Conservation (phyloP, 192 early-diverging fungal species). For the Allomyces arbusculus region DNA sequence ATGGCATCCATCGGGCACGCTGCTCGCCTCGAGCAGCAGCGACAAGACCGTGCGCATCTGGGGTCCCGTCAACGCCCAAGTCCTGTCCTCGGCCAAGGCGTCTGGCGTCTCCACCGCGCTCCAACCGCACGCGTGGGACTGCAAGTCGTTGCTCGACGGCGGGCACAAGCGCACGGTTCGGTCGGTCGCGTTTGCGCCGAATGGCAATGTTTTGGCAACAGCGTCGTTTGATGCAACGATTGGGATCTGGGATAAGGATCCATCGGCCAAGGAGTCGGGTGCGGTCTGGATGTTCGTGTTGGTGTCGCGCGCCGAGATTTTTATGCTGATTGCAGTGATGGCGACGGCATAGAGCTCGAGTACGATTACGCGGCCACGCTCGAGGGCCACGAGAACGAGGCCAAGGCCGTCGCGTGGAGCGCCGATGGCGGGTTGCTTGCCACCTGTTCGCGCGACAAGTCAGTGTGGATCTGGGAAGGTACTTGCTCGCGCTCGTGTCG, state of each 20-base stretch:
- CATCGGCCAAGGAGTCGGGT: constrained; percentile 2
- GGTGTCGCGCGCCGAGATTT: neutral
- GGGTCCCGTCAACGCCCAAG: constrained; percentile 17
- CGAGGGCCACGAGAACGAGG: constrained; percentile 97
- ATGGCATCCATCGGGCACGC: constrained; percentile 57
- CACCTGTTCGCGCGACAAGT: constrained; percentile 89
- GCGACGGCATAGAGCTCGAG: constrained; percentile 10
- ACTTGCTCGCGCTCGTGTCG: neutral
- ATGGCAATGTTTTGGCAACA: constrained; percentile 49
- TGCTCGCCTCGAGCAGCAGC: constrained; percentile 62
- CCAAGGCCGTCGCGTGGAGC: constrained; percentile 80
- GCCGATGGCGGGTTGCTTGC: constrained; percentile 60
- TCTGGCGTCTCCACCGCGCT: neutral
- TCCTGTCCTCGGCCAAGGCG: neutral
- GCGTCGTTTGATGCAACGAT: constrained; percentile 86
- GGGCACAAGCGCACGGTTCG: constrained; percentile 85
- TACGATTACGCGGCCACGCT: constrained; percentile 83
- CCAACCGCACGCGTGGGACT: constrained; percentile 32
- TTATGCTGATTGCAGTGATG: neutral
- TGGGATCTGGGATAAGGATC: constrained; percentile 67
- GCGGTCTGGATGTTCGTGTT: neutral
- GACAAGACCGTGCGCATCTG: constrained; percentile 83
- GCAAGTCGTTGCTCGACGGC: constrained; percentile 51
- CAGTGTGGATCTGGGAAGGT: constrained; percentile 98
- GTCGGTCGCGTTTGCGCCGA: constrained; percentile 60